A percentile compares a stretch with the other conserved stretches of the same genome.
These are phyloP conservation scores for Brettanomyces naardenensis DNA, from an alignment of 805 yeast species.

Conservation along the genomic window DNA sequence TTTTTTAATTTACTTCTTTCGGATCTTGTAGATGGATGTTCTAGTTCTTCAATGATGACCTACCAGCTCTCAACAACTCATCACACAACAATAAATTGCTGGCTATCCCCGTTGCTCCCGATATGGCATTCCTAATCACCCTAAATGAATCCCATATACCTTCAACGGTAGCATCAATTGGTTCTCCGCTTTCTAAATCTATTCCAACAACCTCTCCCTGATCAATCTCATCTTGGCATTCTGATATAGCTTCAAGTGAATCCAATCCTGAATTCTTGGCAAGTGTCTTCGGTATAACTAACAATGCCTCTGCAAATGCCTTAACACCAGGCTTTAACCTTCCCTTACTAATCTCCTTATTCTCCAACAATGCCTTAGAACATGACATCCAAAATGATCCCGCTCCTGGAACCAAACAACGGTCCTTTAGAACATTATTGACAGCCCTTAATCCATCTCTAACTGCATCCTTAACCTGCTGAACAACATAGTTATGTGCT, in stretches of 20 bases:
- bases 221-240: constrained; percentile 81
- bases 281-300: constrained; percentile 88
- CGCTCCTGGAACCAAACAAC: constrained; percentile 87
- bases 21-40: too few species aligned
- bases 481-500: constrained; percentile 79
- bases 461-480: constrained; percentile 93
- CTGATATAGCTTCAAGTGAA: constrained; percentile 78
- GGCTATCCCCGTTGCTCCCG: constrained; percentile 91
- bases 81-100: constrained; percentile 89
- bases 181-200: constrained; percentile 86
- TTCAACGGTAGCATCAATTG: constrained; percentile 88
- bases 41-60: constrained; percentile 73
- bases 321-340: constrained; percentile 82
- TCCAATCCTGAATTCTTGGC: constrained; percentile 91
- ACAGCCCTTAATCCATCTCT: constrained; percentile 96
- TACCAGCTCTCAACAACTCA: constrained; percentile 93
- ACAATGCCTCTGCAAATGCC: constrained; percentile 88
- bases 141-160: constrained; percentile 97
- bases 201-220: constrained; percentile 85
- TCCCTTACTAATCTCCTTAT: constrained; percentile 59
- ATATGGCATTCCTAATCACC: constrained; percentile 86
- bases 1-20: neutral
- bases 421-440: constrained; percentile 81
- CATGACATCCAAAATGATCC: constrained; percentile 92
- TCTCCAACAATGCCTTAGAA: constrained; percentile 52